Percentiles rank a stretch among this genome's conserved stretches.
These are phyloP conservation scores for Rhizophora apiculata DNA, from an alignment of 345 rosid genomes.

Conservation along the genomic window DNA sequence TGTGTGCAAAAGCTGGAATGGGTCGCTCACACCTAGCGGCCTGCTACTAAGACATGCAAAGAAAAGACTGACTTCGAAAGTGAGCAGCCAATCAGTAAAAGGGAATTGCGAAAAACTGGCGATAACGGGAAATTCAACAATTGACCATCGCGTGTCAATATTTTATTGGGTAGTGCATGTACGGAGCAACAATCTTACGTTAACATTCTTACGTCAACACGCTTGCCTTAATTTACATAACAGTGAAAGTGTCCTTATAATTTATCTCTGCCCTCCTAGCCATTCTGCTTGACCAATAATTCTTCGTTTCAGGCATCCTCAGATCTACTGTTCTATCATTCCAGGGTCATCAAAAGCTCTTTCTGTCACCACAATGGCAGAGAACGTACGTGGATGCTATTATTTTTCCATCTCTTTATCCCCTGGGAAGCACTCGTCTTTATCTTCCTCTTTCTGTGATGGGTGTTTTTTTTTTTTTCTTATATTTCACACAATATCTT, in stretches of 20 bases:
- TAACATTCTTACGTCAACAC: background rate
- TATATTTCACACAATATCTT: too few relatives aligned
- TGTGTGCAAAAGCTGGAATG: background rate
- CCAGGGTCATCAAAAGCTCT: background rate
- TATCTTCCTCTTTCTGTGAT: background rate
- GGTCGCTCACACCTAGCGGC: slow-evolving; percentile 21
- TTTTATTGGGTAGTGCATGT: slow-evolving; percentile 6
- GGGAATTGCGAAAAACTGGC: slow-evolving; percentile 1
- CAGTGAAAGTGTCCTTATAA: slow-evolving; percentile 15
- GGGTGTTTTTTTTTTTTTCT: background rate
- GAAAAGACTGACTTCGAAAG: background rate
- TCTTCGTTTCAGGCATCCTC: too few relatives aligned
- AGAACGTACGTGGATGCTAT: slow-evolving; percentile 19
- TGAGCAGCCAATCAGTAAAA: slow-evolving; percentile 15
- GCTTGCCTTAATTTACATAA: background rate
- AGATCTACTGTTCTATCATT: background rate
- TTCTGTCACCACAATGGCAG: slow-evolving; percentile 30
- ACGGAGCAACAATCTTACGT: background rate
- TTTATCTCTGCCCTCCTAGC: too few relatives aligned
- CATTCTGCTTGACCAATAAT: too few relatives aligned
- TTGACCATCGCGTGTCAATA: slow-evolving; percentile 7
- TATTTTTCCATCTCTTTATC: background rate
- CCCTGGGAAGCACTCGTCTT: background rate
- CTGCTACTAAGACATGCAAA: slow-evolving; percentile 7
- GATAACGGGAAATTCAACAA: slow-evolving; percentile 24